These are phyloP conservation scores for Fraxinus angustifolia DNA, from an alignment of 305 asterid genomes.

Conservation along the genomic window DNA sequence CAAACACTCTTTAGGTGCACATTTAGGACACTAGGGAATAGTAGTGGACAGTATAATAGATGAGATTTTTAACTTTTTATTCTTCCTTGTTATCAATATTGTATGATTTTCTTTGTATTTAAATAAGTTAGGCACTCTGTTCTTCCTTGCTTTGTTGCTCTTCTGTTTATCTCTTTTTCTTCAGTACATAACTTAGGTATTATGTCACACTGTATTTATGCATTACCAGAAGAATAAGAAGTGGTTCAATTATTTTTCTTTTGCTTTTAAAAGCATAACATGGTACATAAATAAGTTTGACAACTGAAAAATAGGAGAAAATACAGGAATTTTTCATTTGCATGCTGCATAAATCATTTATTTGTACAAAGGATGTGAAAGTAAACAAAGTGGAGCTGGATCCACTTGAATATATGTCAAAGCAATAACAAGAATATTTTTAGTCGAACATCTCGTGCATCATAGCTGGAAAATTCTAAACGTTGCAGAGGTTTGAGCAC, in stretches of 20 bases:
- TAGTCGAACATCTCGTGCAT: not conserved
- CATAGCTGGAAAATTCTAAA: not conserved
- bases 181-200: slow-evolving; percentile 1
- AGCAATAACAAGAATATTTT: not conserved
- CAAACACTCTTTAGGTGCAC: not conserved
- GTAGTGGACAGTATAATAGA: no score
- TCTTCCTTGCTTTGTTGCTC: not conserved
- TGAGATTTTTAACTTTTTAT: no score
- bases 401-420: not conserved
- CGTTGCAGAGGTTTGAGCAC: slow-evolving; percentile 34
- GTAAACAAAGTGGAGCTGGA: not conserved
- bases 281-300: no score
- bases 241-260: not conserved
- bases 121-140: not conserved
- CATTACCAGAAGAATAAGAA: not conserved
- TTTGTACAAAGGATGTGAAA: not conserved
- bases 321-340: not conserved
- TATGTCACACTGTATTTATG: slow-evolving; percentile 3
- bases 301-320: not conserved
- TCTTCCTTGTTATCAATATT: not conserved
- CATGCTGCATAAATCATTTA: not conserved
- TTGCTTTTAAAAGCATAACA: not conserved
- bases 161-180: not conserved
- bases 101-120: not conserved
- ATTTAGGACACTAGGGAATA: not conserved